Conservation (phyloP, 2,329 filamentous ascomycete genomes). For the Stagonosporopsis cucurbitacearum region DNA sequence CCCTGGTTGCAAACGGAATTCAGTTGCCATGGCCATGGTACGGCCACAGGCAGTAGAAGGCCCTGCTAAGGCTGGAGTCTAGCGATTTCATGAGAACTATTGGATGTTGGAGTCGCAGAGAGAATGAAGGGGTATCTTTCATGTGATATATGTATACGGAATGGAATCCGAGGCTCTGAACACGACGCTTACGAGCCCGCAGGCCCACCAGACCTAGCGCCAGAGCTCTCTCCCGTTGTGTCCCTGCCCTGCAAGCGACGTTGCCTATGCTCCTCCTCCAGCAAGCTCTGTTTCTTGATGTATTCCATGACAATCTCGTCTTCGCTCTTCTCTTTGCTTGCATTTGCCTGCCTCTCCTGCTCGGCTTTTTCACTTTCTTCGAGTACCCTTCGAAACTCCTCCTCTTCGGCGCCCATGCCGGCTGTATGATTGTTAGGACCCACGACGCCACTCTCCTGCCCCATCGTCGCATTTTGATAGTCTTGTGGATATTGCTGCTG, state of each 20-base stretch:
- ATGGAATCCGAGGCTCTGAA: too few relatives aligned
- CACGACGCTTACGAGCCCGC: not conserved
- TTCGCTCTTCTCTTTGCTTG: conserved; percentile 60
- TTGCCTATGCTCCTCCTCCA: conserved; percentile 58
- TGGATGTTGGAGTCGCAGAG: too few relatives aligned
- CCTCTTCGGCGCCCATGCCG: conserved; percentile 20
- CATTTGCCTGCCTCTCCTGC: conserved; percentile 50
- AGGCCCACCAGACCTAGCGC: not conserved
- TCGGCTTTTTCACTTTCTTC: conserved; percentile 37
- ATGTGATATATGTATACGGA: not conserved
- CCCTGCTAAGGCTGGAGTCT: too few relatives aligned
- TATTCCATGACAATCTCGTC: conserved; percentile 78
- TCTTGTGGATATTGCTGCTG: conserved; percentile 30
- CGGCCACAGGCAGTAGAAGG: too few relatives aligned
- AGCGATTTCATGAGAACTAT: too few relatives aligned
- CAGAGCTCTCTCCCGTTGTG: conserved; percentile 10
- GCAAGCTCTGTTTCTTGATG: conserved; percentile 75
- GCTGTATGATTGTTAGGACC: conserved; percentile 2
- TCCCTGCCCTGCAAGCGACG: conserved; percentile 11
- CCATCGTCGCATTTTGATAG: conserved; percentile 18
- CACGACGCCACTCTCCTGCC: conserved; percentile 15
- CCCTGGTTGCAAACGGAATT: too few relatives aligned
- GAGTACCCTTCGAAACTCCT: conserved; percentile 36
- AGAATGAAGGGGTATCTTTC: not conserved
- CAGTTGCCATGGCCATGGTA: too few relatives aligned